Evolutionary conservation across 1,284 basidiomycete genomes (phyloP), one percentile per base, ranked within the genome.

Genomic region (Ceratobasidium sp.): DNA sequence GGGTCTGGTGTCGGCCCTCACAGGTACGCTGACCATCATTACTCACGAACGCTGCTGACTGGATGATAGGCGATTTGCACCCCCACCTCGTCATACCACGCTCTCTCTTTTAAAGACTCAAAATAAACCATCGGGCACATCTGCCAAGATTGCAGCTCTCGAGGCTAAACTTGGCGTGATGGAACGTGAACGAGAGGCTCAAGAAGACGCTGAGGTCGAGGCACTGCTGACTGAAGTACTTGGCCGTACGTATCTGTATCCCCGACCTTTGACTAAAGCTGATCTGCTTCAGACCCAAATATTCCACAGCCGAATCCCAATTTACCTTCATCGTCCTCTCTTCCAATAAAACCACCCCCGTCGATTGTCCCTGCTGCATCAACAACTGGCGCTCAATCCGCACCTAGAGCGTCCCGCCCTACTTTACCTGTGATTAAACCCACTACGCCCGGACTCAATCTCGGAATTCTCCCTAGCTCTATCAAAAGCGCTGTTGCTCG

Each of bases 91-190:
- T 71, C 95, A 95, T 2, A 98, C 97, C 0, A 93, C 96, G 15
- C 86, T 99, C 58, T 97, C 95, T 81, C 84, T 99, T 72, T 87
- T 96, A 61, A 99, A 98, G 86, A 92, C 88, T 28, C 88, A 92
- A 56, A 86, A 86, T 28, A 87, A 89, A 78, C 88, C 90, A 10
- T 78, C 51, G 81, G 96, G 95, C 77, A 96, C 95, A 0, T 88
- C 91, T 67, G 92, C 92, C 80, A 98, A 98, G 86, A 99, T 99
- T 82, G 96, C 96, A 1, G 91, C 94, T 80, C 94, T 98, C 89
- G 97, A 99, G 85, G 97, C 97, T 4, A 99, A 99, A 85, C 88
- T 99, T 26, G 90, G 91, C 10, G 90, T 95, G 80, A 91, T 98
- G 90, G 90, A 91, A 81, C 80, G 81, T 23, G 79, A 79, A 10